Evolutionary conservation across 768 basidiomycete species (phyloP).

Genomic region (Dendrothele bispora): DNA sequence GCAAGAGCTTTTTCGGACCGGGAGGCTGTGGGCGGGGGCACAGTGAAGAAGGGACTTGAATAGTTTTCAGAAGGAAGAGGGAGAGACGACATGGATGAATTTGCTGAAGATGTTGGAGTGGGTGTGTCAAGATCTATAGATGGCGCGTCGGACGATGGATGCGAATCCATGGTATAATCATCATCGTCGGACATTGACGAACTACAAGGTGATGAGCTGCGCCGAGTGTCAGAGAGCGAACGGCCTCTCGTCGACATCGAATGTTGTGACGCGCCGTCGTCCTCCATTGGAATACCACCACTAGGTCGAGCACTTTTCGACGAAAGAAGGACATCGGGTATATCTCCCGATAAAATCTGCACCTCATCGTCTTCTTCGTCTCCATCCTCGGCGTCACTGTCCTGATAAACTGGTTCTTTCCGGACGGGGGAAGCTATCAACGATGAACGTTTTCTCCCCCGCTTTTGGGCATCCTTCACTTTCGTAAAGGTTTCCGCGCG

Average conservation of each 20-base stretch:
- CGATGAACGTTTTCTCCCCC: conserved; percentile 41
- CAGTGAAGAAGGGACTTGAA: conserved; percentile 13
- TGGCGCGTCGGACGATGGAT: conserved; percentile 10
- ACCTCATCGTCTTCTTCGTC: conserved; percentile 60
- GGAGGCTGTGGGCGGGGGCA: conserved; percentile 34
- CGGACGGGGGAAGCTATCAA: conserved; percentile 19
- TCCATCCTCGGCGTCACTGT: conserved; percentile 28
- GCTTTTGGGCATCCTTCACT: conserved; percentile 38
- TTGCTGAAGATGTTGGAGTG: conserved; percentile 35
- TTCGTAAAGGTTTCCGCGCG: conserved; percentile 36
- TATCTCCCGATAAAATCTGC: conserved; percentile 51
- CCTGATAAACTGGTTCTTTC: conserved; percentile 17
- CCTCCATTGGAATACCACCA: conserved; percentile 45
- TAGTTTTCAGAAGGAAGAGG: conserved; percentile 17
- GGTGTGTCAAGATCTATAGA: conserved; percentile 13
- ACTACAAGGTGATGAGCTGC: conserved; percentile 31
- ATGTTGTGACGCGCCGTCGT: conserved; percentile 26
- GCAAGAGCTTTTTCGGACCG: conserved; percentile 61
- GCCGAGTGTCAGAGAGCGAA: conserved; percentile 26
- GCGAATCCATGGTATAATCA: conserved; percentile 32
- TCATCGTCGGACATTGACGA: conserved; percentile 27
- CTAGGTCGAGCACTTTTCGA: conserved; percentile 39
- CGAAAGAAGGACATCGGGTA: conserved; percentile 17
- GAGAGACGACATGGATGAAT: conserved; percentile 40
- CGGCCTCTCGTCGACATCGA: conserved; percentile 11